Base-by-base conservation (phyloP, 1,139 yeast genomes). In the Zygoascus meyerae region DNA sequence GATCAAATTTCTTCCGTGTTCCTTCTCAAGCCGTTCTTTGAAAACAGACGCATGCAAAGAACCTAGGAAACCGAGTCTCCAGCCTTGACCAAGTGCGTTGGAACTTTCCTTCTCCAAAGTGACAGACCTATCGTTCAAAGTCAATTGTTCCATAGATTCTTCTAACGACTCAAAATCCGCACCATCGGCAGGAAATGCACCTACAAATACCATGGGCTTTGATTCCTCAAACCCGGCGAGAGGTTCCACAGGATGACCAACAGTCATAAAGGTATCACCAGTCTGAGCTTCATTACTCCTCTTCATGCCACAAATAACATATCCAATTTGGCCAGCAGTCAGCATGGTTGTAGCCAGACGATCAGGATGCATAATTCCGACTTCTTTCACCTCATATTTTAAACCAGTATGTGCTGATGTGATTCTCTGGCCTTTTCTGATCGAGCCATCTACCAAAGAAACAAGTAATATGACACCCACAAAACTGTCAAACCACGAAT, bases 141-240 rank as follows among this genome's bases (percentile, higher is more conserved):
- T 95, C 53, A 92, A 72, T 59, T 89, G 89, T 55, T 83, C 86
- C 65, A 92, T 81, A 63, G 89, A 86, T 57, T 92, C 97, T 59
- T 92, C 95, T 72, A 92, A 74, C 34, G 79, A 83, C 52, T 85
- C 86, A 63, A 90, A 92, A 57, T 90, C 96, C 1, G 84, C 77
- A 3, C 96, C 96, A 61, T 90, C 96, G 0, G 96, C 94, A 0
- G 98, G 98, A 59, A 89, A 92, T 0, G 98, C 98, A 7, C 98
- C 98, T 39, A 92, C 95, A 65, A 90, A 92, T 5, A 92, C 97
- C 97, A 92, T 92, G 1, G 98, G 97, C 63, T 92, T 90, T 1
- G 95, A 90, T 57, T 87, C 97, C 64, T 90, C 97, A 65, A 92
- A 92, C 0, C 97, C 97, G 0, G 95, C 96, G 28, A 92, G 70